Evolutionary conservation across 192 early-diverging fungal species (phyloP), one percentile per base, ranked within the genome.

Genomic region (Backusella liffmaniae): DNA sequence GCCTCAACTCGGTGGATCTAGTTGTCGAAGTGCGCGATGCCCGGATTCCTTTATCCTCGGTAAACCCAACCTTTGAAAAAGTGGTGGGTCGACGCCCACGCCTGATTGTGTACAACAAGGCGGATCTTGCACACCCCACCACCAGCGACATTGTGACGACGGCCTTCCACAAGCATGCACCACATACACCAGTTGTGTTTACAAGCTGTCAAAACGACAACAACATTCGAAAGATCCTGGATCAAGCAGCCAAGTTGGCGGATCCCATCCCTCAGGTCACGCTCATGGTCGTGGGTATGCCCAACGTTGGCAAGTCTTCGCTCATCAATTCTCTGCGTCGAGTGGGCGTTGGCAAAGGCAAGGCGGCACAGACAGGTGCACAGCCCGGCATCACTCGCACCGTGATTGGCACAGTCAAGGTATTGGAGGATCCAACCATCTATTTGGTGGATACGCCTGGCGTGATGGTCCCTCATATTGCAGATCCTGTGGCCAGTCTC

Each of bases 231-330:
- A 83, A 83, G 15, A 91, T 98, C 26, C 78, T 98, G 44, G 84
- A 90, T 18, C 80, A 85, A 67, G 92, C 94, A 0, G 84, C 91
- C 10, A 84, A 86, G 73, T 82, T 88, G 42, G 82, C 67, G 4
- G 77, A 74, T 46, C 73, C 71, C 4, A 83, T 88, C 26, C 85
- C 84, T 0, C 74, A 83, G 5, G 69, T 82, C 3, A 89, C 87
- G 4, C 84, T 96, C 21, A 92, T 99, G 83, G 88, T 99, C 1
- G 93, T 97, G 3, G 97, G 97, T 5, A 92, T 97, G 89, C 97
- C 97, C 5, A 99, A 99, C 84, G 97, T 99, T 66, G 97, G 97
- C 10, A 99, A 99, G 77, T 96, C 94, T 1, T 92, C 96, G 29
- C 73, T 99, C 65, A 95, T 97, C 73, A 99, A 99, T 76, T 87